Evolutionary conservation across 1,284 basidiomycete species (phyloP).

Genomic region (Boletus sp.): DNA sequence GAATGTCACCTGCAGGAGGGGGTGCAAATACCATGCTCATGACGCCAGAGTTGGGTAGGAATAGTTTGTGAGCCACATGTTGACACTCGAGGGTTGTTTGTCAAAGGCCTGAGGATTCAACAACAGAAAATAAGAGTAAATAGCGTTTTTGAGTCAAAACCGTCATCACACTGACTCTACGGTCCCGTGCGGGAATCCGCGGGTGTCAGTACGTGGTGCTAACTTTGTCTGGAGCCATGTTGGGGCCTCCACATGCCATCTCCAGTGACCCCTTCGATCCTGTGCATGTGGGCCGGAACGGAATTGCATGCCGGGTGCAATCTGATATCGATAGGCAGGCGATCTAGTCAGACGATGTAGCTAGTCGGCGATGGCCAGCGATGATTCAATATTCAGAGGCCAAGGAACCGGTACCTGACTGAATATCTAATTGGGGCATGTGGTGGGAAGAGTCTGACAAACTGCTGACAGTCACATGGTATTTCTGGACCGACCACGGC

Average conservation of each 20-base stretch:
- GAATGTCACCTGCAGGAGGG: constrained; percentile 25
- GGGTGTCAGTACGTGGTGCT: constrained; percentile 3
- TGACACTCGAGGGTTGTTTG: constrained; percentile 22
- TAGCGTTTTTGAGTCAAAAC: too few relatives aligned
- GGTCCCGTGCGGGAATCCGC: not conserved
- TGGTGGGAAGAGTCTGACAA: constrained; percentile 14
- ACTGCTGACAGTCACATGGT: constrained; percentile 1
- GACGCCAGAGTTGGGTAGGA: not conserved
- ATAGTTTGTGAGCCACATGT: not conserved
- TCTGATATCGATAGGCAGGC: constrained; percentile 21
- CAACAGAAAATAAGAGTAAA: constrained; percentile 24
- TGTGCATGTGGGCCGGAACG: constrained; percentile 8
- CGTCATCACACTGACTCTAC: too few relatives aligned
- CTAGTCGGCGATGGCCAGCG: constrained; percentile 27
- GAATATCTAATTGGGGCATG: constrained; percentile 17
- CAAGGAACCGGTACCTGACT: constrained; percentile 18
- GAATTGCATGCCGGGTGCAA: not conserved
- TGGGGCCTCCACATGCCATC: too few relatives aligned
- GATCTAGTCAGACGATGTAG: constrained; percentile 12
- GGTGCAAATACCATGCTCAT: constrained; percentile 31
- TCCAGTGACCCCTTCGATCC: not conserved
- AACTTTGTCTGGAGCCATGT: constrained; percentile 5
- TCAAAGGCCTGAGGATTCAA: constrained; percentile 29
- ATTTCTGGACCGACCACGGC: not conserved
- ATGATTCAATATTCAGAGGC: not conserved